A percentile compares a stretch with the other conserved stretches of the same genome.
Conservation (phyloP, 2,329 filamentous ascomycete species). For the Coleophoma crateriformis region DNA sequence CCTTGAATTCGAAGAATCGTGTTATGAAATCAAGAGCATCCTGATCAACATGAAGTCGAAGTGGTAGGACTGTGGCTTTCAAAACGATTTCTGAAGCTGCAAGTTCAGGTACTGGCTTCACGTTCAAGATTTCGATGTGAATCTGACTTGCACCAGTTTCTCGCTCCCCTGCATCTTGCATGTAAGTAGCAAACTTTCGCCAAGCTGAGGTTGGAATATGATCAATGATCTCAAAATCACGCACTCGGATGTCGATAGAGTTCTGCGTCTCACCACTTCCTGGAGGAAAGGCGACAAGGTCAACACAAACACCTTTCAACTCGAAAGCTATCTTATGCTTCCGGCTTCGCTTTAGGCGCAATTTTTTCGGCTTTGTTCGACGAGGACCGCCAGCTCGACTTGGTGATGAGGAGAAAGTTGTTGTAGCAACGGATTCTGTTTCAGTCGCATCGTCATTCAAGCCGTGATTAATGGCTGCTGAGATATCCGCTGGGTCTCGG, state of each 20-base stretch:
- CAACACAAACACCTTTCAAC: constrained; percentile 74
- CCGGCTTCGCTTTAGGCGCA: constrained; percentile 79
- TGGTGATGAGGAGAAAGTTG: constrained; percentile 57
- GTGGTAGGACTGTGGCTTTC: constrained; percentile 70
- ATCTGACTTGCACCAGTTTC: constrained; percentile 87
- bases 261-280: constrained; percentile 76
- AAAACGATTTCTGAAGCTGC: constrained; percentile 87
- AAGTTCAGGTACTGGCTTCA: constrained; percentile 77
- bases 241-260: constrained; percentile 77
- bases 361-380: constrained; percentile 42
- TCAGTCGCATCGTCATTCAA: constrained; percentile 84
- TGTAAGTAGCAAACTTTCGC: constrained; percentile 96
- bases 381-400: constrained; percentile 37
- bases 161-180: constrained; percentile 78
- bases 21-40: constrained; percentile 96
- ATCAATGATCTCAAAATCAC: constrained; percentile 85
- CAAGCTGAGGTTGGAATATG: constrained; percentile 93
- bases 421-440: constrained; percentile 82
- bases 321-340: constrained; percentile 96
- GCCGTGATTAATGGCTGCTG: constrained; percentile 79
- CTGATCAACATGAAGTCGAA: constrained; percentile 92
- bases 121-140: constrained; percentile 81
- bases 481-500: constrained; percentile 75
- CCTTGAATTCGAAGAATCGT: constrained; percentile 96
- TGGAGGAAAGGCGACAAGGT: constrained; percentile 75